These are phyloP conservation scores for Fusarium chaquense DNA, from an alignment of 2,329 filamentous ascomycete species.

Conservation along the genomic window DNA sequence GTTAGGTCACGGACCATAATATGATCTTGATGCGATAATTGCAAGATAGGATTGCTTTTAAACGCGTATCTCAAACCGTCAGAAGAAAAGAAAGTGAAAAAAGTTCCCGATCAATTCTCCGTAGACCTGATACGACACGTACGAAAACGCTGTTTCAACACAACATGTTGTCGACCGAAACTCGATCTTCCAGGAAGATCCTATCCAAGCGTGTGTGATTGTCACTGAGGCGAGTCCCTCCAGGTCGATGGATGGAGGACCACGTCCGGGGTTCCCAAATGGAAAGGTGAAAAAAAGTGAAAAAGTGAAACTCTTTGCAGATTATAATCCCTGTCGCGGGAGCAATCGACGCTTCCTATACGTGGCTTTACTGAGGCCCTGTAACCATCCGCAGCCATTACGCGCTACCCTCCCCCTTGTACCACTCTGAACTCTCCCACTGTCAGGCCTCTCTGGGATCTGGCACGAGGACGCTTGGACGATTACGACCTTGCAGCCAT, in stretches of 20 bases:
- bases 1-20: background rate
- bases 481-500: constrained; percentile 37
- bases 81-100: constrained; percentile 1
- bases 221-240: background rate
- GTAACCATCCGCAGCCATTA: constrained; percentile 1
- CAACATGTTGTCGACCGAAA: background rate
- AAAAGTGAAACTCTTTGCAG: constrained; percentile 33
- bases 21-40: background rate
- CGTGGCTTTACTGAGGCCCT: constrained; percentile 42
- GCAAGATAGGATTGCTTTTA: background rate
- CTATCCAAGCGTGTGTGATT: constrained; percentile 9
- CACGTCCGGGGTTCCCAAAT: background rate
- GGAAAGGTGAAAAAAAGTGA: background rate
- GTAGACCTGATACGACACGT: constrained; percentile 26
- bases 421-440: background rate
- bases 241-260: background rate
- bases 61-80: background rate
- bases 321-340: constrained; percentile 23
- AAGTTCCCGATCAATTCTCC: background rate
- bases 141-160: constrained; percentile 34
- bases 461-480: constrained; percentile 11
- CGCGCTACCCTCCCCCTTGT: background rate
- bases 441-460: constrained; percentile 2
- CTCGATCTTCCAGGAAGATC: constrained; percentile 8
- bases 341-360: constrained; percentile 34